A percentile compares a stretch with the other conserved stretches of the same genome.
Conservation (phyloP, 352 stramenopile genomes). For the Globisporangium mamillatum region DNA sequence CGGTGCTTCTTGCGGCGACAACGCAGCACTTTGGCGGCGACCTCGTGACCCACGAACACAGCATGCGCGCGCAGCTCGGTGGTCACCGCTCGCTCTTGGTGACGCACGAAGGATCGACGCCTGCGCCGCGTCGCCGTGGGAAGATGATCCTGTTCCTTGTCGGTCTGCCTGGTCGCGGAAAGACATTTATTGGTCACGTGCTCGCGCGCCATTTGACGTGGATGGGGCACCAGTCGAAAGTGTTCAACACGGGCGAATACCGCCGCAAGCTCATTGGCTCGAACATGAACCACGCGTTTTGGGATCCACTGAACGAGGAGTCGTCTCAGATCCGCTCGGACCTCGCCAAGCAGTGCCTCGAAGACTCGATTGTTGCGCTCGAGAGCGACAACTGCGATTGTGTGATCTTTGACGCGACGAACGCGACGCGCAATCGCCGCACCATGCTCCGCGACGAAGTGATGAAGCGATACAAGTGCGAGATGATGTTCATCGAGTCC, state of each 20-base stretch:
- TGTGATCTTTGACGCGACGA: constrained; percentile 84
- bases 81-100: constrained; percentile 73
- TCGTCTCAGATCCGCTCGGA: constrained; percentile 67
- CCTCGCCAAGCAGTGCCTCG: constrained; percentile 64
- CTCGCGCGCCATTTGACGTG: constrained; percentile 78
- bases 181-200: constrained; percentile 85
- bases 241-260: constrained; percentile 86
- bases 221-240: constrained; percentile 80
- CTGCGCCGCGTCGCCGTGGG: constrained; percentile 38
- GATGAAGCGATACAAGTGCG: constrained; percentile 62
- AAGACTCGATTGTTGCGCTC: constrained; percentile 66
- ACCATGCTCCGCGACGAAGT: constrained; percentile 57
- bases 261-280: constrained; percentile 61
- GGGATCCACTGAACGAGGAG: constrained; percentile 73
- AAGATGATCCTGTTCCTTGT: constrained; percentile 86
- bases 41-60: constrained; percentile 78
- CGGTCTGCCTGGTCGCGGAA: constrained; percentile 71
- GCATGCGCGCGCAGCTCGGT: constrained; percentile 57
- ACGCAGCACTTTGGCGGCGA: constrained; percentile 86
- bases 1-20: constrained; percentile 70
- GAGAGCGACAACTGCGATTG: constrained; percentile 73
- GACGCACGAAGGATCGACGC: constrained; percentile 28
- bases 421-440: constrained; percentile 69
- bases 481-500: constrained; percentile 84
- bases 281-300: constrained; percentile 78